Evolutionary conservation across 768 basidiomycete genomes (phyloP).

Genomic region (Suillus discolor): DNA sequence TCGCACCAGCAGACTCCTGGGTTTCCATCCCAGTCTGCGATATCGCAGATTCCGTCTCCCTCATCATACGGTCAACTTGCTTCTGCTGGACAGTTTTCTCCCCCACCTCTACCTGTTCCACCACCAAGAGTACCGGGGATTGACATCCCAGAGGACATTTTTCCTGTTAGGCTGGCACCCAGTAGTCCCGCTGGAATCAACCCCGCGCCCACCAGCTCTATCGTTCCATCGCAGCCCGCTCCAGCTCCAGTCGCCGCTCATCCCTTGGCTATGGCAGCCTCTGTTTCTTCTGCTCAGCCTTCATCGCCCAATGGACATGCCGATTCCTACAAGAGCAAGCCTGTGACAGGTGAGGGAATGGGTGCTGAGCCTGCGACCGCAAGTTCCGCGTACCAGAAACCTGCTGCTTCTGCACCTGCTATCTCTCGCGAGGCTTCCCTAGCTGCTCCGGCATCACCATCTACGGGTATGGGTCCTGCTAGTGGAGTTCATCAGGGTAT

Average conservation of each 20-base stretch:
- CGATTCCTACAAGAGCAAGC: background rate
- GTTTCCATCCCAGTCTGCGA: background rate
- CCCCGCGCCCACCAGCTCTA: background rate
- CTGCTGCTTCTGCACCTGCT: background rate
- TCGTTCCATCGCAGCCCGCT: background rate
- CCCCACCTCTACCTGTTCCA: constrained; percentile 32
- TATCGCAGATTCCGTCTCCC: background rate
- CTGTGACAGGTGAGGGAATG: background rate
- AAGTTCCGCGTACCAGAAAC: background rate
- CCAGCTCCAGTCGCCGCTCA: background rate
- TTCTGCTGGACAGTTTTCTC: constrained; percentile 23
- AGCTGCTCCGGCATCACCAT: background rate
- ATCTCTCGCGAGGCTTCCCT: constrained; percentile 1
- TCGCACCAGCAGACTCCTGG: constrained; percentile 18
- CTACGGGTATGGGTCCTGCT: background rate
- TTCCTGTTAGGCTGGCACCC: background rate
- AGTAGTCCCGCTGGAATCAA: background rate
- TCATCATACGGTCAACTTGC: background rate
- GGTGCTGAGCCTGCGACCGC: background rate
- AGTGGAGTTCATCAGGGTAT: background rate
- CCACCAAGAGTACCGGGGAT: constrained; percentile 23
- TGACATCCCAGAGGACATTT: constrained; percentile 3
- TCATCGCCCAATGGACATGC: background rate
- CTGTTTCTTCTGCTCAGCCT: background rate
- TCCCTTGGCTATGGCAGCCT: background rate